Percentiles rank a stretch among this genome's conserved stretches.
Evolutionary conservation across 192 early-diverging fungal species (phyloP).

Genomic region (Chytriomyces hyalinus): DNA sequence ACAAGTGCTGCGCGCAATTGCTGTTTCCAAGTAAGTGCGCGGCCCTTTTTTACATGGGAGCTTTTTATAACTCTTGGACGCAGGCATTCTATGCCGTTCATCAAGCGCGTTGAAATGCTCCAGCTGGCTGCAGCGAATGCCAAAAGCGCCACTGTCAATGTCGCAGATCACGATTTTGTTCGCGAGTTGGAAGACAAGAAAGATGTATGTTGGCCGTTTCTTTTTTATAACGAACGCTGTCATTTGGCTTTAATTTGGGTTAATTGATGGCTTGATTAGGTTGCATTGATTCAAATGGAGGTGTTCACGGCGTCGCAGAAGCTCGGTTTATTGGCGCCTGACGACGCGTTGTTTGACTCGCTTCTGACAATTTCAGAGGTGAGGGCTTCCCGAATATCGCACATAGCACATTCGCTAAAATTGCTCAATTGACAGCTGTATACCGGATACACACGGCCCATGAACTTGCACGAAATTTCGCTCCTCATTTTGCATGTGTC

Average conservation of each 20-base stretch:
- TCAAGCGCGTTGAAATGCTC: conserved; percentile 22
- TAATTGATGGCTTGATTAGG: conserved; percentile 8
- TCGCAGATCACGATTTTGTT: conserved; percentile 29
- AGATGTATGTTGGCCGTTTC: conserved; percentile 14
- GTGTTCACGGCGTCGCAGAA: conserved; percentile 21
- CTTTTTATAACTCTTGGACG: background rate
- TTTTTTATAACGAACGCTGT: background rate
- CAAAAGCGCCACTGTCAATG: conserved; percentile 26
- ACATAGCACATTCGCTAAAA: too few species aligned
- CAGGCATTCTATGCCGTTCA: conserved; percentile 12
- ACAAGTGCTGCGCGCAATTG: conserved; percentile 24
- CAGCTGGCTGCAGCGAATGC: conserved; percentile 37
- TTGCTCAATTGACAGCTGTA: conserved; percentile 51
- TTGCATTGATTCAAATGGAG: conserved; percentile 39
- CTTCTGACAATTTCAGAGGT: conserved; percentile 33
- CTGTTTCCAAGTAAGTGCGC: conserved; percentile 26
- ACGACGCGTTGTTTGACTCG: conserved; percentile 30
- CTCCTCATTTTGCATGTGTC: conserved; percentile 64
- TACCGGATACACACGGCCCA: conserved; percentile 57
- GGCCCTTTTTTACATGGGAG: background rate
- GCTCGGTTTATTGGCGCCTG: background rate
- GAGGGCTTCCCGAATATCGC: background rate
- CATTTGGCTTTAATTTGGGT: background rate
- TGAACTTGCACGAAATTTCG: conserved; percentile 54
- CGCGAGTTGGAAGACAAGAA: conserved; percentile 37